phyloP scores from a whole-genome alignment of 805 yeast genomes.

The Lachancea quebecensis region DNA sequence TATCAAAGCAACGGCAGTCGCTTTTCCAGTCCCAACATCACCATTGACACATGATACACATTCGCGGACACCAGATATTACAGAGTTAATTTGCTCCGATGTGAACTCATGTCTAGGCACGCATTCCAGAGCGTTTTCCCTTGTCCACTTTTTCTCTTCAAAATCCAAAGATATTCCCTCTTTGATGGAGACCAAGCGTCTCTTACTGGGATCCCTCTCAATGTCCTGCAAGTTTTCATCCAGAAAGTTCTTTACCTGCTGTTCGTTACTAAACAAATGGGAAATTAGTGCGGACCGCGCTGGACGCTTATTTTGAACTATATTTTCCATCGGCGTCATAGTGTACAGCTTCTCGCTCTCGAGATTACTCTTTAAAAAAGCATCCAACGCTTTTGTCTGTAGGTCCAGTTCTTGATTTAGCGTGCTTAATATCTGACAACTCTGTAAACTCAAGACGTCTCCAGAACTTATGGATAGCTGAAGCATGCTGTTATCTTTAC shows the following conservation, averaged over 20 bases:
- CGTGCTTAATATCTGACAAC: not conserved
- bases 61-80: not conserved
- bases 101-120: not conserved
- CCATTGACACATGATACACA: constrained; percentile 1
- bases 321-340: not conserved
- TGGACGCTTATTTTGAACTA: not conserved
- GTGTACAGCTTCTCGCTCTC: not conserved
- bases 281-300: not conserved
- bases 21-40: constrained; percentile 4
- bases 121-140: not conserved
- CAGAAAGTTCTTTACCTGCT: not conserved
- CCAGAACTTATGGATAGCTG: not conserved
- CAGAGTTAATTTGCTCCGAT: not conserved
- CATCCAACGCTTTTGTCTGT: not conserved
- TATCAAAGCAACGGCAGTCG: not conserved
- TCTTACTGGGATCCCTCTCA: not conserved
- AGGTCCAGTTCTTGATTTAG: not conserved
- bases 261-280: not conserved
- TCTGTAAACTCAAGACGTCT: not conserved
- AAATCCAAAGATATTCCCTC: not conserved
- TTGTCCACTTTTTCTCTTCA: not conserved
- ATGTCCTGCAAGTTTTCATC: not conserved
- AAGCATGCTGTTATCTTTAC: not conserved
- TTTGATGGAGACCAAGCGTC: not conserved
- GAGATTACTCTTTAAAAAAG: not conserved